Base-by-base conservation (phyloP, 1,139 yeast genomes). In the Blastobotrys arbuscula region DNA sequence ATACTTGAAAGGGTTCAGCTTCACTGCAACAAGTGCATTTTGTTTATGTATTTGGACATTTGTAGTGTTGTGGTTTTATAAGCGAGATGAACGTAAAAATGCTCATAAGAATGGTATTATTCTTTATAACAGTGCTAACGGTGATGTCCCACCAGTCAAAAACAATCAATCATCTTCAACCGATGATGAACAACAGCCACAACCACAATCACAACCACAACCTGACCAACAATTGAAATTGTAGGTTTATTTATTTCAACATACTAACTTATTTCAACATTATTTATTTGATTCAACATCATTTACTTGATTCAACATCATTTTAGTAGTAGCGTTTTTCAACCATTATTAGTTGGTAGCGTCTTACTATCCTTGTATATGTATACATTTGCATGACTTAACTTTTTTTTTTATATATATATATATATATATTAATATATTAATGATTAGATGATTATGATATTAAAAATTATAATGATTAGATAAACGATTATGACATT, bases 41-140 rank as follows among this genome's bases (percentile, higher is more conserved):
- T 65, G 75, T n/a, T 73, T 80, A 56, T 62, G 71, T 26, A 47
- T 73, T 4, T 77, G 83, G 82, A 75, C 83, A 0, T 65, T 77
- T 45, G 68, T 77, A 7, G 82, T 78, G 6, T 70, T 80, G 53
- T 76, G 69, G 58, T 71, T 78, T 52, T 81, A 80, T 68, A 82
- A 81, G 64, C 72, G 72, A 44, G 77, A 79, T 48, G 87, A 82
- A 59, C 71, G 74, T 50, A 63, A 63, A 44, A 60, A 71, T 50
- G 82, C 85, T 12, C 63, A 65, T 43, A 74, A 43, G 18, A 51
- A 51, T 44, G 54, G 54, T 13, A 48, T 51, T 21, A 42, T 51
- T 20, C 31, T 51, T 10, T 51, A 51, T 34, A 47, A 51, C 37
- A 50, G 53, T 28, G 45, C 45, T 18, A 43, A 36, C 24, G 53